Base-by-base conservation (phyloP, 140 eudicot species). In the Senecio squalidus region DNA sequence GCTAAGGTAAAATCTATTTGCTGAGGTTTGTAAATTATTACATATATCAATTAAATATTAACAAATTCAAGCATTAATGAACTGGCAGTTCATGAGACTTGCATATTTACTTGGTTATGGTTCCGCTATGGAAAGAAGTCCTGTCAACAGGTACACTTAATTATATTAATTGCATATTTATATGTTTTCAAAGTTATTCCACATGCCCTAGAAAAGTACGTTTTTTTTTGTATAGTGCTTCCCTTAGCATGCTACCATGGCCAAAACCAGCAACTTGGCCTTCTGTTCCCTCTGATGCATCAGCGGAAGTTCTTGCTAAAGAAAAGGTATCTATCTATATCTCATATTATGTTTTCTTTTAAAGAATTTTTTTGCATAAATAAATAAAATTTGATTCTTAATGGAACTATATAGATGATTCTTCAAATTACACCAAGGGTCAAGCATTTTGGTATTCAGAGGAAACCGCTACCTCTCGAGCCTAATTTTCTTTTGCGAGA, bases 191-290 rank as follows among this genome's bases (percentile, higher is more conserved):
- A 16, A 2, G 54, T 62, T 61, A 34, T 48, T 25, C 25, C 20
- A 1, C n/a, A 53, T 22, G 27, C 20, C 6, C 3, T 30, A 15
- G 8, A 41, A 38, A 38, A 10, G 3, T 26, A 20, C 2, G 14
- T 30, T 53, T 9, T 23, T 69, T 71, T 44, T 36, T 54, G 6
- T 68, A 76, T 81, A 92, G 98, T 66, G 96, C 96, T 65, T 72
- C 87, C 36, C 96, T 92, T 58, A 92, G 96, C 83, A 92, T 92
- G 98, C 78, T 87, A 61, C 93, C 98, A 31, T 92, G 96, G 98
- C 96, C 96, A 29, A 92, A 82, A 73, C 96, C 96, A 67, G 89
- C 89, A 36, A 68, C 70, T 59, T 92, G 98, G 98, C 98, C 98
- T 62, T 74, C 80, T 49, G 69, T 92, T 73, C 96, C 98, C 39